Percentiles rank a stretch among this genome's conserved stretches.
Conservation (phyloP, 2,329 filamentous ascomycete genomes). For the Tolypocladium pustulatum region DNA sequence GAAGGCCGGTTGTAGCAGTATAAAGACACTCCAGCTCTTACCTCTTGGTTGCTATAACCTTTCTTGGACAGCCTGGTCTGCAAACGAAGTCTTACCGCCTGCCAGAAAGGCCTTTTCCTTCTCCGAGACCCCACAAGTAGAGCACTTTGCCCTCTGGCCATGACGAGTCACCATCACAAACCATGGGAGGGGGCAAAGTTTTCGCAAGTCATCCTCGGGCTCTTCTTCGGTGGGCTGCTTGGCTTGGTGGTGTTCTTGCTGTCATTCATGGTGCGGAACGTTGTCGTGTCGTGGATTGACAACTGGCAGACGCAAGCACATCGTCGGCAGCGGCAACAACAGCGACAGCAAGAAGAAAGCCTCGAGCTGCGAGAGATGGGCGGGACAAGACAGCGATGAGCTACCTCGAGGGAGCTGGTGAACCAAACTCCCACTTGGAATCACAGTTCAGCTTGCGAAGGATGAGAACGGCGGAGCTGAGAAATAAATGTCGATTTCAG, state of each 20-base stretch:
- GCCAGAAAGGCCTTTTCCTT: background rate
- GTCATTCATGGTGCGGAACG: background rate
- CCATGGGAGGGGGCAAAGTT: background rate
- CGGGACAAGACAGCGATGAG: background rate
- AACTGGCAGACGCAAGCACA: too few relatives aligned
- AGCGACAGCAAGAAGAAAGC: background rate
- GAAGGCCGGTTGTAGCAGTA: background rate
- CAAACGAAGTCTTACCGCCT: background rate
- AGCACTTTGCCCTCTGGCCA: background rate
- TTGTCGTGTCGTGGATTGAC: background rate
- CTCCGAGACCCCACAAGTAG: background rate
- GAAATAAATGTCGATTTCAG: background rate
- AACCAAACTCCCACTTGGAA: background rate
- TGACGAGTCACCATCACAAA: background rate
- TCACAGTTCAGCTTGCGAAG: background rate
- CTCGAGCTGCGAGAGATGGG: background rate
- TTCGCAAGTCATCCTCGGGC: background rate
- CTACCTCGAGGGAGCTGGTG: background rate
- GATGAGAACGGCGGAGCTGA: background rate
- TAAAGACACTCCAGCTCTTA: background rate
- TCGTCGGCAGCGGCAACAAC: background rate
- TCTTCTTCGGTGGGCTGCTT: background rate
- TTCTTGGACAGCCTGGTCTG: background rate
- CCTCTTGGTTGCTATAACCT: background rate
- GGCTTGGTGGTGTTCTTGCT: background rate